phyloP scores from a whole-genome alignment of 2,329 filamentous ascomycete species.

The Capronia americana region DNA sequence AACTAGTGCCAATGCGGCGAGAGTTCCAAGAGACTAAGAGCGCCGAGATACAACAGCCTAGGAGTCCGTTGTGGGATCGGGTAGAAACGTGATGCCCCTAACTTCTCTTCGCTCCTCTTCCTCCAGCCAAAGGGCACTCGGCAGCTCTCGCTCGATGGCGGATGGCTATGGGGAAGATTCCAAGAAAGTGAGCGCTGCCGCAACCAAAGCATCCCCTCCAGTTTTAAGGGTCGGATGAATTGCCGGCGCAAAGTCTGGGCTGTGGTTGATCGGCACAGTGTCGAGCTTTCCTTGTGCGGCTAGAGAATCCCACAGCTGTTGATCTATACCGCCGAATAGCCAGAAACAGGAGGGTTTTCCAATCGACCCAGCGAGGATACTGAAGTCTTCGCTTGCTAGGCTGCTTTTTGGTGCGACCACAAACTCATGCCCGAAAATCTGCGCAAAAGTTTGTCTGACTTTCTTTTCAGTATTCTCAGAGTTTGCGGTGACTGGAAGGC shows the following conservation, averaged over 20 bases:
- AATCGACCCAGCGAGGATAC: constrained; percentile 58
- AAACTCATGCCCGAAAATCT: constrained; percentile 52
- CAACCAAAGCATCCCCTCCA: constrained; percentile 58
- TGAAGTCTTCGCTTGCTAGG: constrained; percentile 62
- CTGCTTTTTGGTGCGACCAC: constrained; percentile 22
- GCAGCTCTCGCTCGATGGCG: too few species aligned
- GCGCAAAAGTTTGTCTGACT: constrained; percentile 54
- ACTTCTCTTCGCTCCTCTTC: too few species aligned
- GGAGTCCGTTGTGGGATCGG: too few species aligned
- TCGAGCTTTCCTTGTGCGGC: constrained; percentile 13
- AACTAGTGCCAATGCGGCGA: too few species aligned
- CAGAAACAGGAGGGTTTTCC: constrained; percentile 62
- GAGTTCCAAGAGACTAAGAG: too few species aligned
- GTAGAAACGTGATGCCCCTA: too few species aligned
- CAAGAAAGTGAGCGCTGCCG: constrained; percentile 55
- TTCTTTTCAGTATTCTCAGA: constrained; percentile 52
- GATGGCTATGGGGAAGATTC: too few species aligned
- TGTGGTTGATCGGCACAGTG: constrained; percentile 61
- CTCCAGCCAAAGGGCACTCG: too few species aligned
- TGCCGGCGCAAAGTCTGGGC: constrained; percentile 62
- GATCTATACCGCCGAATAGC: constrained; percentile 57
- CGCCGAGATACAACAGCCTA: too few species aligned
- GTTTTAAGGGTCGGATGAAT: constrained; percentile 63
- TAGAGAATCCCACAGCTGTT: constrained; percentile 17
- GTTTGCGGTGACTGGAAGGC: constrained; percentile 62